These are phyloP conservation scores for Akanthomyces lecanii DNA, from an alignment of 2,329 filamentous ascomycete genomes.

Conservation along the genomic window DNA sequence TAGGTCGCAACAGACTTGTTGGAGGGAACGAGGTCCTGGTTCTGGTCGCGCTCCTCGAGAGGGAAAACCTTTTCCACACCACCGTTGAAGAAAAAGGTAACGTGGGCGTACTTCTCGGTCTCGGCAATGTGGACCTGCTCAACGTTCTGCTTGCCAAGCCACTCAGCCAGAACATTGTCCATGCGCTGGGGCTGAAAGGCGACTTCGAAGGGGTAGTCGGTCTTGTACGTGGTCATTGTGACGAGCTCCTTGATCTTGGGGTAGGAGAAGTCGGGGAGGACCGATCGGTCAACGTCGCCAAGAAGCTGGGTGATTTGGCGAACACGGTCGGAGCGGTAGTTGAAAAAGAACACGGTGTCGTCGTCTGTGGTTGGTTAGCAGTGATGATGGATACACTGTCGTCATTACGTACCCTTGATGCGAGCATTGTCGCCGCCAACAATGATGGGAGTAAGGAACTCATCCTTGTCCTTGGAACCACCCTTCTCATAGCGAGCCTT, in stretches of 20 bases:
- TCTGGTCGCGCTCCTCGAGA: slow-evolving; percentile 84
- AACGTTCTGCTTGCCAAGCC: slow-evolving; percentile 81
- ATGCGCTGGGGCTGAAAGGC: slow-evolving; percentile 94
- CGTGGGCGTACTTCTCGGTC: slow-evolving; percentile 99
- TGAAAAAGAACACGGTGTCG: slow-evolving; percentile 99
- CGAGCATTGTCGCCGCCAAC: slow-evolving; percentile 80
- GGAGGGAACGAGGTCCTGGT: slow-evolving; percentile 72
- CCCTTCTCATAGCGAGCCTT: slow-evolving; percentile 81
- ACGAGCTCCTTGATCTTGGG: slow-evolving; percentile 80
- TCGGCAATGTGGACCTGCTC: slow-evolving; percentile 96
- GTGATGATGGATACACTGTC: neutral
- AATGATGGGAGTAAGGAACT: slow-evolving; percentile 98
- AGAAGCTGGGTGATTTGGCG: slow-evolving; percentile 94
- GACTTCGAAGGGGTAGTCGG: slow-evolving; percentile 84
- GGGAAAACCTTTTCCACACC: slow-evolving; percentile 95
- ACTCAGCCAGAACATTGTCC: slow-evolving; percentile 98
- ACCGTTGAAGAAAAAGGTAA: slow-evolving; percentile 99
- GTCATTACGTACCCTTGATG: slow-evolving; percentile 63
- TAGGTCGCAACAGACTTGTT: slow-evolving; percentile 91
- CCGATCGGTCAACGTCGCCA: slow-evolving; percentile 87
- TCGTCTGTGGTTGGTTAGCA: slow-evolving; percentile 53
- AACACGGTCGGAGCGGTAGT: slow-evolving; percentile 97
- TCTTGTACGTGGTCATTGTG: slow-evolving; percentile 99
- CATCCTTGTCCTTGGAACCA: slow-evolving; percentile 69
- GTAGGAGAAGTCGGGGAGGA: slow-evolving; percentile 85